Conservation (phyloP, 805 yeast species). For the Metschnikowia corniflorae region DNA sequence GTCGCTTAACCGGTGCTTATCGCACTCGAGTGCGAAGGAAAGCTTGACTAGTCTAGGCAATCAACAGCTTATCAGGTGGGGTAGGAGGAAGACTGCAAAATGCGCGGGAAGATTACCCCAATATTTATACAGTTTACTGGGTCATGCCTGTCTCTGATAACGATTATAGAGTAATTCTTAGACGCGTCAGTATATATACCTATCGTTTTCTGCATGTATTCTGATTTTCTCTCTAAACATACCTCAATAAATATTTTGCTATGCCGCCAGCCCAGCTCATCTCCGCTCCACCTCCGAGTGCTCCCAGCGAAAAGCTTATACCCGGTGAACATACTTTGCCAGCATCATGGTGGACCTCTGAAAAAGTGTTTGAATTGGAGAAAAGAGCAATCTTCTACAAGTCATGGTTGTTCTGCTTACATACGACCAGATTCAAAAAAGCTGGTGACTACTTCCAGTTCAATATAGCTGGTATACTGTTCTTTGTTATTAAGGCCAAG, state of each 20-base stretch:
- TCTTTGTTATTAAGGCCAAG: conserved; percentile 53
- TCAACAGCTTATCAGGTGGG: conserved; percentile 4
- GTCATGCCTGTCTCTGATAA: too few species aligned
- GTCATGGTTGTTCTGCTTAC: conserved; percentile 55
- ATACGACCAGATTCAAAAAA: conserved; percentile 49
- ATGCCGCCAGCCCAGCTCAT: conserved; percentile 8
- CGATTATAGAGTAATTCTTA: too few species aligned
- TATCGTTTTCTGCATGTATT: conserved; percentile 1
- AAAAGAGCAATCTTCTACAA: conserved; percentile 54
- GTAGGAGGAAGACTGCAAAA: not conserved
- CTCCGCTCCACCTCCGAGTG: conserved; percentile 26
- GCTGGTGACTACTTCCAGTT: conserved; percentile 56
- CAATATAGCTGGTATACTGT: conserved; percentile 50
- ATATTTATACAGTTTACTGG: conserved; percentile 4
- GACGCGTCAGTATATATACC: too few species aligned
- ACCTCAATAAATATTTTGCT: not conserved
- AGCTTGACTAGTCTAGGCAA: conserved; percentile 6
- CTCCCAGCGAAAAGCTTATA: conserved; percentile 15
- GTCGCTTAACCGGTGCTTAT: too few species aligned
- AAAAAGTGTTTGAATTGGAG: conserved; percentile 54
- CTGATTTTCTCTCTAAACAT: not conserved
- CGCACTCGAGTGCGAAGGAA: conserved; percentile 1
- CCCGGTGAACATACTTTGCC: conserved; percentile 49
- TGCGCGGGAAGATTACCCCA: conserved; percentile 7
- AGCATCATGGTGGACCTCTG: conserved; percentile 65